Conservation (phyloP, 352 stramenopile species). For the Pythium catenulatum region DNA sequence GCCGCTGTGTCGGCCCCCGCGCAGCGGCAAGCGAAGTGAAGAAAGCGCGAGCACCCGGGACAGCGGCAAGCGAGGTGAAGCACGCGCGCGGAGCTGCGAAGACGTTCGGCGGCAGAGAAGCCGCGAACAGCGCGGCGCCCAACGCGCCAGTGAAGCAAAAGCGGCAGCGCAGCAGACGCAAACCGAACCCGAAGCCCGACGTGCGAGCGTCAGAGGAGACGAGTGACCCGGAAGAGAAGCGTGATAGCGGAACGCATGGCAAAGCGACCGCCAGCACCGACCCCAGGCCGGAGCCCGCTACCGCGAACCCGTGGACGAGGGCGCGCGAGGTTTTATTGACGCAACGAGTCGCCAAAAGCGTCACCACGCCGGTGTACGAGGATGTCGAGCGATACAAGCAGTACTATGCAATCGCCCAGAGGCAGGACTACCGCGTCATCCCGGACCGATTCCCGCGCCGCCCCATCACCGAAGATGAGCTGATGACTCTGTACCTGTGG, state of each 20-base stretch:
- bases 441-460: not conserved
- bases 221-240: too few relatives aligned
- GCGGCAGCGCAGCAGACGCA: not conserved
- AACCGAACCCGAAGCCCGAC: not conserved
- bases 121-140: too few relatives aligned
- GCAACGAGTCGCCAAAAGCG: not conserved
- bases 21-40: too few relatives aligned
- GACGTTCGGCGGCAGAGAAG: too few relatives aligned
- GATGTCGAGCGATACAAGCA: not conserved
- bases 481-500: conserved; percentile 13
- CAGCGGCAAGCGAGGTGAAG: too few relatives aligned
- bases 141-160: not conserved
- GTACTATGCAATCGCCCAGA: not conserved
- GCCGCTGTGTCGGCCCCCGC: too few relatives aligned
- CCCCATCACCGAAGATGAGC: not conserved
- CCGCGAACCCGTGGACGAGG: not conserved
- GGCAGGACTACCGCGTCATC: not conserved
- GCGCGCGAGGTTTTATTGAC: not conserved
- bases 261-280: too few relatives aligned
- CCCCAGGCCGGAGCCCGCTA: too few relatives aligned
- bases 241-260: too few relatives aligned
- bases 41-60: too few relatives aligned
- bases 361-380: not conserved
- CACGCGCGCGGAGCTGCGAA: too few relatives aligned
- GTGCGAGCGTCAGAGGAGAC: too few relatives aligned